Evolutionary conservation across 768 basidiomycete genomes (phyloP).

Genomic region (Leccinum broughii): DNA sequence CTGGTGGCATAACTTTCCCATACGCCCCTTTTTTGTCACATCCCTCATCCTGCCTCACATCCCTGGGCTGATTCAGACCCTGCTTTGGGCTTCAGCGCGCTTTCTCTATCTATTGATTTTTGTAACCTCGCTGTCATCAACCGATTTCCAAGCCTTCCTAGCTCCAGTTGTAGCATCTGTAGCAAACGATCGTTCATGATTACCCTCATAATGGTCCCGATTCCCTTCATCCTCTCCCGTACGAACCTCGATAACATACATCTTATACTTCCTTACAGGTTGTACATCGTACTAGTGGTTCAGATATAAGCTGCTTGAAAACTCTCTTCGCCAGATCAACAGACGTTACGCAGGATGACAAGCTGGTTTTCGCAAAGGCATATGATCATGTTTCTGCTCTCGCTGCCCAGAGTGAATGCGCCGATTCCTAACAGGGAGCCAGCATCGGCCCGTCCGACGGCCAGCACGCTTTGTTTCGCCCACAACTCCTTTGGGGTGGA

Average conservation of each 20-base stretch:
- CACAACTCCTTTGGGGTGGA: constrained; percentile 50
- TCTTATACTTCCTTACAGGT: constrained; percentile 37
- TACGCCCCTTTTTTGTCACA: constrained; percentile 6
- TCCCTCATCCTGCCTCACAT: constrained; percentile 8
- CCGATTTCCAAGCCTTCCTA: constrained; percentile 21
- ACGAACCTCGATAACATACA: constrained; percentile 36
- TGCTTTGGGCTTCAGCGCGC: constrained; percentile 24
- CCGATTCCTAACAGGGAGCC: constrained; percentile 83
- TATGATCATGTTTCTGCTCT: constrained; percentile 44
- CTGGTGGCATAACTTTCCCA: constrained; percentile 35
- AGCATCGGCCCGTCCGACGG: constrained; percentile 63
- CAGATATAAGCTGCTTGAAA: constrained; percentile 25
- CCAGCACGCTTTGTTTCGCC: constrained; percentile 83
- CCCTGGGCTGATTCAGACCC: constrained; percentile 14
- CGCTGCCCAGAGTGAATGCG: constrained; percentile 37
- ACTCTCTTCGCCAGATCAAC: constrained; percentile 18
- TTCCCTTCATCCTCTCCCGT: constrained; percentile 26
- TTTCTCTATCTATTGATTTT: constrained; percentile 36
- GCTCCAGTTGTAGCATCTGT: constrained; percentile 34
- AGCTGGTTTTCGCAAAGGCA: constrained; percentile 80
- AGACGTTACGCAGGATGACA: constrained; percentile 52
- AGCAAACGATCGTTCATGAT: constrained; percentile 36
- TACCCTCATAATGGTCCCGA: constrained; percentile 35
- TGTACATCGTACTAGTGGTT: constrained; percentile 35
- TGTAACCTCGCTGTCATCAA: constrained; percentile 31